A percentile compares a stretch with the other conserved stretches of the same genome.
These are phyloP conservation scores for Fusarium caatingaense DNA, from an alignment of 2,329 filamentous ascomycete species.

Conservation along the genomic window DNA sequence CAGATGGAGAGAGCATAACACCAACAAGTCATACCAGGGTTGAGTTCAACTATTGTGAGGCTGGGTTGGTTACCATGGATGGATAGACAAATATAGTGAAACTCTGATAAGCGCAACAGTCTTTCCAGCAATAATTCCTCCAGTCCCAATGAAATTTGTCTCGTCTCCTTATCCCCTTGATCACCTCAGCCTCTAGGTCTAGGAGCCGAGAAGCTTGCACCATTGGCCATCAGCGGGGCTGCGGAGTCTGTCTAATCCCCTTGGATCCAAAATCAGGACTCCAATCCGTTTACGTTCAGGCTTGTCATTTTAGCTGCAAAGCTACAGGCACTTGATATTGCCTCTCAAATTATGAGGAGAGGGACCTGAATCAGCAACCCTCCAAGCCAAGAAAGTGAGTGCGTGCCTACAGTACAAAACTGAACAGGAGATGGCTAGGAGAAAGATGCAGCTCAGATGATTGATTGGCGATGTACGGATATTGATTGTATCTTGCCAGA, in stretches of 20 bases:
- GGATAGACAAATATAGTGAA: background rate
- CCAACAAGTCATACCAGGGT: background rate
- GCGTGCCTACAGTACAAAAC: background rate
- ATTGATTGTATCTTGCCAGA: background rate
- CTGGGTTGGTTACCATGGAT: background rate
- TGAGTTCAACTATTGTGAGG: background rate
- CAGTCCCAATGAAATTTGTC: conserved; percentile 1
- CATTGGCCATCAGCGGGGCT: conserved; percentile 33
- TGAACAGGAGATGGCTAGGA: background rate
- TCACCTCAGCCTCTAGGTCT: conserved; percentile 1
- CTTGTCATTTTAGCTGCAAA: conserved; percentile 38
- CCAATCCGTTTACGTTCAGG: conserved; percentile 34
- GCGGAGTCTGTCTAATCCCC: conserved; percentile 34
- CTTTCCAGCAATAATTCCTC: background rate
- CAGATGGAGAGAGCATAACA: background rate
- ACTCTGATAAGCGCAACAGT: background rate
- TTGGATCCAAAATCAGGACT: conserved; percentile 33
- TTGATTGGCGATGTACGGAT: background rate
- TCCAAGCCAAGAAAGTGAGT: conserved; percentile 17
- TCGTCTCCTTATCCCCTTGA: conserved; percentile 8
- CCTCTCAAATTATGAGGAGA: conserved; percentile 38
- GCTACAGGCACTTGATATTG: conserved; percentile 38
- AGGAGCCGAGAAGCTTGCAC: conserved; percentile 25
- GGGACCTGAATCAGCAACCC: conserved; percentile 38
- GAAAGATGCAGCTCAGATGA: background rate